Evolutionary conservation across 2,329 filamentous ascomycete species (phyloP), one percentile per base, ranked within the genome.

Genomic region (Paecilomyces niveus): DNA sequence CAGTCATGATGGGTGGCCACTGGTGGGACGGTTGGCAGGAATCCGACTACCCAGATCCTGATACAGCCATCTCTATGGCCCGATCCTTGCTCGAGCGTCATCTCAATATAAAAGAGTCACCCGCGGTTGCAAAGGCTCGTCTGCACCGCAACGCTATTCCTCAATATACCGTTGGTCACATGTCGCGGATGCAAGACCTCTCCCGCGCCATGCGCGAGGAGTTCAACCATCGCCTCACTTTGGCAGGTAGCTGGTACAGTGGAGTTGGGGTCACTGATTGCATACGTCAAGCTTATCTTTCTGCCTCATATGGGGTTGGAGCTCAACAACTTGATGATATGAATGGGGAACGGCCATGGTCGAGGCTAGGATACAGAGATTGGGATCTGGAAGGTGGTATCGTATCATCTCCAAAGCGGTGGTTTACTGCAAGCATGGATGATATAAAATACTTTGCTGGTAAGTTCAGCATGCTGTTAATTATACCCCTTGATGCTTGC

Each of bases 1-100:
- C 93, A 15, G 89, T 97, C 65, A 96, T 99, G 86, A 79, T 99
- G 58, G 94, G 94, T 59, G 94, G 94, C 1, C 92, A 97, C 75
- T 91, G 90, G 83, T 97, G 90, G 90, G 82, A 91, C 70, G 82
- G 78, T 59, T 85, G 82, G 78, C 68, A 66, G 63, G 53, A 68
- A 54, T 67, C 73, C 1, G 76, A 78, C 45, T 84, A 84, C 58
- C 92, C 91, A 0, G 77, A 82, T 55, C 81, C 86, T 61, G 79
- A 86, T 13, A 82, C 89, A 63, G 91, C 85, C 15, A 76, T 89
- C 26, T 70, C 74, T 5, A 88, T 93, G 82, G 91, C 92, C 33
- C 83, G 84, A 61, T 74, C 79, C 1, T 78, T 95, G 6, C 78
- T 97, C 1, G 76, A 82, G 61, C 83, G 91, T 21, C 92, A 97